A percentile compares a stretch with the other conserved stretches of the same genome.
Evolutionary conservation across 2,329 filamentous ascomycete species (phyloP).

Genomic region (Byssothecium circinans): DNA sequence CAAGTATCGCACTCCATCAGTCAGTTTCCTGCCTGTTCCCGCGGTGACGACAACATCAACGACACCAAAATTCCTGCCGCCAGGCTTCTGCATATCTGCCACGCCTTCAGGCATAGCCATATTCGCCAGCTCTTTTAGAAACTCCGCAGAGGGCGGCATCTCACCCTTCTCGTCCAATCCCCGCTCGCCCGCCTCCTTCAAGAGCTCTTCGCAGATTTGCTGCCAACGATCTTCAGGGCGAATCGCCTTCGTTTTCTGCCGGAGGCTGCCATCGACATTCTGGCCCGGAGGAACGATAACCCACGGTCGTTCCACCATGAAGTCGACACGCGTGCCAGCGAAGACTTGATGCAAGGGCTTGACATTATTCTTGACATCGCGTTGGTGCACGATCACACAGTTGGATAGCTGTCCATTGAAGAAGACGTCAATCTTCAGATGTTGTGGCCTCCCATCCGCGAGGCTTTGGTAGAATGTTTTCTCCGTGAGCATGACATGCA

Average conservation of each 20-base stretch:
- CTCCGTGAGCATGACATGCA: conserved; percentile 36
- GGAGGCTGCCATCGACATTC: conserved; percentile 23
- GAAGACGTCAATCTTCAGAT: conserved; percentile 53
- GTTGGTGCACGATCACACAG: conserved; percentile 29
- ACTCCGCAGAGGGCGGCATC: conserved; percentile 40
- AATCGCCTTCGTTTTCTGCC: conserved; percentile 8
- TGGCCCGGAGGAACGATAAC: conserved; percentile 38
- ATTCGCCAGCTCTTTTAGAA: conserved; percentile 42
- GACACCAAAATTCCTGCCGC: conserved; percentile 37
- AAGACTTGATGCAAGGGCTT: conserved; percentile 36
- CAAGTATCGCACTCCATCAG: conserved; percentile 21
- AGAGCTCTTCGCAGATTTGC: conserved; percentile 31
- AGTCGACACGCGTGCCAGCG: conserved; percentile 44
- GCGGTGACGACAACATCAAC: conserved; percentile 44
- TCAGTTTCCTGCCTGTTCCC: conserved; percentile 32
- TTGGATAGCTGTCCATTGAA: conserved; percentile 49
- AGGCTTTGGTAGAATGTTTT: conserved; percentile 33
- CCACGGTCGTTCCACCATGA: conserved; percentile 50
- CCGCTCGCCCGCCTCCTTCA: conserved; percentile 37
- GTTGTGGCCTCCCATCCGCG: conserved; percentile 21
- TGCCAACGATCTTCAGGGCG: conserved; percentile 35
- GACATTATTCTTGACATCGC: conserved; percentile 20
- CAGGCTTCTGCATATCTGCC: conserved; percentile 30
- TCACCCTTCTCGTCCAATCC: conserved; percentile 38
- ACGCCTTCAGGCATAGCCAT: conserved; percentile 43